phyloP scores from a whole-genome alignment of 768 basidiomycete species.

The Leccinum longicurvipes region DNA sequence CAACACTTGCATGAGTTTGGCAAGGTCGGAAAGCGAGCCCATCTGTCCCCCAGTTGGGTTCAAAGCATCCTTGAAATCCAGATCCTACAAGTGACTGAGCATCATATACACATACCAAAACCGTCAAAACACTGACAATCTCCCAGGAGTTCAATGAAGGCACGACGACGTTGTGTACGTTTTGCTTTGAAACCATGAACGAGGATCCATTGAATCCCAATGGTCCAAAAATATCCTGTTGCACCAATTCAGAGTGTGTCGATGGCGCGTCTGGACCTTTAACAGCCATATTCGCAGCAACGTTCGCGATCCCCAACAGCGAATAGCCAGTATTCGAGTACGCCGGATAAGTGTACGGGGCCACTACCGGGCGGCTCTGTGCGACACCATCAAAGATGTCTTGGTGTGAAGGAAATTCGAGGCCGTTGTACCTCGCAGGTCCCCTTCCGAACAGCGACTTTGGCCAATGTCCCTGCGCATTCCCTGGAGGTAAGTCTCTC shows the following conservation, averaged over 20 bases:
- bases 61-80: slow-evolving; percentile 35
- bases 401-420: slow-evolving; percentile 30
- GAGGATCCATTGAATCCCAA: slow-evolving; percentile 42
- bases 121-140: slow-evolving; percentile 29
- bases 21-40: slow-evolving; percentile 45
- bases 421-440: slow-evolving; percentile 30
- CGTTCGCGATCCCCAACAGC: slow-evolving; percentile 35
- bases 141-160: slow-evolving; percentile 33
- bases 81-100: slow-evolving; percentile 30
- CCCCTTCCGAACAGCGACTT: slow-evolving; percentile 24
- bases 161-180: slow-evolving; percentile 38
- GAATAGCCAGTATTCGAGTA: slow-evolving; percentile 41
- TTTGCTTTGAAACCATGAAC: slow-evolving; percentile 39
- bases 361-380: slow-evolving; percentile 37
- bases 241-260: slow-evolving; percentile 42
- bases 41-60: slow-evolving; percentile 52
- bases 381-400: slow-evolving; percentile 36
- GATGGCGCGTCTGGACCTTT: slow-evolving; percentile 17
- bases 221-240: slow-evolving; percentile 49
- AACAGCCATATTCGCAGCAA: slow-evolving; percentile 29
- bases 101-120: background rate
- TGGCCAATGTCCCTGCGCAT: slow-evolving; percentile 39
- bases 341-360: slow-evolving; percentile 42
- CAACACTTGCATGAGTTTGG: slow-evolving; percentile 41
- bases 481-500: slow-evolving; percentile 36